Conservation (phyloP, 371 early-diverging fungal genomes). For the Blakeslea trispora region DNA sequence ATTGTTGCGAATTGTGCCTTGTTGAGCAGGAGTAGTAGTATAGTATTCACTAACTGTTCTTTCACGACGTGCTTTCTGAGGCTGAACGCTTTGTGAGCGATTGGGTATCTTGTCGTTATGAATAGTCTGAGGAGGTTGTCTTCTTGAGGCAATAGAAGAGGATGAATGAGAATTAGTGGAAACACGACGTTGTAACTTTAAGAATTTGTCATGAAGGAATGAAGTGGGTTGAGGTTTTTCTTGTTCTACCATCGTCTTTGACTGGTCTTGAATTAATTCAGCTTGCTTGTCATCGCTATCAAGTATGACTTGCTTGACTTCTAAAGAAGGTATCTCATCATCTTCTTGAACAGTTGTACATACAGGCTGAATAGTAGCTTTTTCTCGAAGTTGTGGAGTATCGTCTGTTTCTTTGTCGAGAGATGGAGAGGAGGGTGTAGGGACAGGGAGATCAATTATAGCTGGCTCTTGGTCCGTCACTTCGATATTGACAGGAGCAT, state of each 20-base stretch:
- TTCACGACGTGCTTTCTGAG: conserved; percentile 11
- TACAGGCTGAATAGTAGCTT: background rate
- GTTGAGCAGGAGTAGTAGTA: background rate
- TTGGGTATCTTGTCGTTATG: conserved; percentile 36
- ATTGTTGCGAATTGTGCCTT: no score
- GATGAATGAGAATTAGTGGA: conserved; percentile 9
- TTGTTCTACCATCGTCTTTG: background rate
- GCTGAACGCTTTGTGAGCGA: conserved; percentile 24
- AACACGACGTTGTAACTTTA: conserved; percentile 30
- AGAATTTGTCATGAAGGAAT: conserved; percentile 46
- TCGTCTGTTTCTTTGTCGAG: background rate
- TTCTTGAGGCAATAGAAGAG: conserved; percentile 2
- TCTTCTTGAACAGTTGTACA: conserved; percentile 4
- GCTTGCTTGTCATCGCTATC: no score
- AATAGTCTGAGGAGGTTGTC: background rate
- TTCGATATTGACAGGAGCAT: no score
- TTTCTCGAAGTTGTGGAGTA: no score
- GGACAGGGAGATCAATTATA: no score
- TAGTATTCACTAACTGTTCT: conserved; percentile 22
- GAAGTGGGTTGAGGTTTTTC: conserved; percentile 15
- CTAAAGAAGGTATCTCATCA: conserved; percentile 4
- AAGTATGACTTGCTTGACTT: background rate
- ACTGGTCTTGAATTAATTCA: background rate
- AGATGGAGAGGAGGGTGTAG: background rate
- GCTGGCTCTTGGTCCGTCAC: no score